Percentiles rank a stretch among this genome's conserved stretches.
Conservation (phyloP, 2,329 filamentous ascomycete genomes). For the Colletotrichum sp. region DNA sequence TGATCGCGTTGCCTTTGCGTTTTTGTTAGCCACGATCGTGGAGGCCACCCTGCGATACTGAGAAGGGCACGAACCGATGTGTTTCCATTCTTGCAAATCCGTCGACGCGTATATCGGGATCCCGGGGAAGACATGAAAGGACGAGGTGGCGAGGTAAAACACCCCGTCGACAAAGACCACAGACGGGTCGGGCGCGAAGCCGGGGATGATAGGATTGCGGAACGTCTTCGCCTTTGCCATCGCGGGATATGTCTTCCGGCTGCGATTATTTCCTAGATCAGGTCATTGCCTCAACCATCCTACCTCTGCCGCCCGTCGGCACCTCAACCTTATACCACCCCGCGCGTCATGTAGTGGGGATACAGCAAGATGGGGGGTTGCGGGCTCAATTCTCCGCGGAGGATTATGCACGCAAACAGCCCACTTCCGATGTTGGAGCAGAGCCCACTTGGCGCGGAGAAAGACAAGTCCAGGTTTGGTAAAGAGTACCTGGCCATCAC, state of each 20-base stretch:
- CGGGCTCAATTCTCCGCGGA: not conserved
- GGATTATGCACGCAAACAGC: not conserved
- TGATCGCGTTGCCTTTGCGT: not conserved
- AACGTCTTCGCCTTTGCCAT: not conserved
- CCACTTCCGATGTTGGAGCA: not conserved
- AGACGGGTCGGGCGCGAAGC: conserved; percentile 35
- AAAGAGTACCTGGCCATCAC: accelerated
- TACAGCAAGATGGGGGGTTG: not conserved
- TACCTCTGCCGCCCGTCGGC: not conserved
- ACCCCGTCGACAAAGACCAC: conserved; percentile 30
- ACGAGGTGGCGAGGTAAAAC: conserved; percentile 53
- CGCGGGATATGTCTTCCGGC: not conserved
- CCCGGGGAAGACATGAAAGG: conserved; percentile 65
- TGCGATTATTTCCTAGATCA: not conserved
- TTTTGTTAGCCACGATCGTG: not conserved
- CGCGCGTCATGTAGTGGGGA: not conserved
- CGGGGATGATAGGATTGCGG: conserved; percentile 34
- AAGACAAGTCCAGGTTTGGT: accelerated
- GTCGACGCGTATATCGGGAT: conserved; percentile 43
- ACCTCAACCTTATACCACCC: not conserved
- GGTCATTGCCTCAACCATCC: not conserved
- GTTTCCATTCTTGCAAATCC: conserved; percentile 35
- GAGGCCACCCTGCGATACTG: accelerated
- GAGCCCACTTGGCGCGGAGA: not conserved
- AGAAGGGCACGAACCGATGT: conserved; percentile 22